Conservation (phyloP, 1,284 basidiomycete genomes). For the Gomphus sp. region DNA sequence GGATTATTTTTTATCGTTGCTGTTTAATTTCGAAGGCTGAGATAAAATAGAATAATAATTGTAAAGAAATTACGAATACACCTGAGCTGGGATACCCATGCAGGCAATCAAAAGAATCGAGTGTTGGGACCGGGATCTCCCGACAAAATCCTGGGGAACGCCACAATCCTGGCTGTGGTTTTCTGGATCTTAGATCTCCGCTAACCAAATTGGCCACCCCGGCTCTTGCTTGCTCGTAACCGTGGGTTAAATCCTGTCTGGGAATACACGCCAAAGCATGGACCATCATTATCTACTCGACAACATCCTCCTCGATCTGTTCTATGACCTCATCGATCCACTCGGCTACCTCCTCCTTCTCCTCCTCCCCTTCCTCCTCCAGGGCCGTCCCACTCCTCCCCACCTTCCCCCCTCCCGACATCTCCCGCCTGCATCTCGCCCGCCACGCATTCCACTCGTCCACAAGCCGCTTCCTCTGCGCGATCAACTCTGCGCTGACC, state of each 20-base stretch:
- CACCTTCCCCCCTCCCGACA: conserved; percentile 37
- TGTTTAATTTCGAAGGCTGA: neutral
- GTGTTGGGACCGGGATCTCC: conserved; percentile 3
- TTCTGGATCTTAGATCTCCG: neutral
- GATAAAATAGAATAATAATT: neutral
- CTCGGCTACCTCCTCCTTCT: conserved; percentile 81
- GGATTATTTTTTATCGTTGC: conserved; percentile 1
- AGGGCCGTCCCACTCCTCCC: conserved; percentile 25
- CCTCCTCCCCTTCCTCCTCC: conserved; percentile 40
- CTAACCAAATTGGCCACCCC: neutral
- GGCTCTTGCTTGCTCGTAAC: neutral
- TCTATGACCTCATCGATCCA: conserved; percentile 89
- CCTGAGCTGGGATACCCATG: neutral
- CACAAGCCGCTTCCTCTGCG: conserved; percentile 84
- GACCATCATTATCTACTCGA: conserved; percentile 5
- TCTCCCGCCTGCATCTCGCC: conserved; percentile 46
- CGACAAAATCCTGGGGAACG: neutral
- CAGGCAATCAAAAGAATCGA: conserved; percentile 1
- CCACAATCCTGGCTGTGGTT: neutral
- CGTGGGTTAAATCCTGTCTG: too few relatives aligned
- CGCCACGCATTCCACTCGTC: conserved; percentile 99
- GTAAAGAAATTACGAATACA: neutral
- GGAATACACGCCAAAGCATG: conserved; percentile 2
- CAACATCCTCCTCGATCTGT: conserved; percentile 76
- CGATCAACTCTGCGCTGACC: conserved; percentile 89